phyloP scores from a whole-genome alignment of 768 basidiomycete genomes.

The Collybia nuda region DNA sequence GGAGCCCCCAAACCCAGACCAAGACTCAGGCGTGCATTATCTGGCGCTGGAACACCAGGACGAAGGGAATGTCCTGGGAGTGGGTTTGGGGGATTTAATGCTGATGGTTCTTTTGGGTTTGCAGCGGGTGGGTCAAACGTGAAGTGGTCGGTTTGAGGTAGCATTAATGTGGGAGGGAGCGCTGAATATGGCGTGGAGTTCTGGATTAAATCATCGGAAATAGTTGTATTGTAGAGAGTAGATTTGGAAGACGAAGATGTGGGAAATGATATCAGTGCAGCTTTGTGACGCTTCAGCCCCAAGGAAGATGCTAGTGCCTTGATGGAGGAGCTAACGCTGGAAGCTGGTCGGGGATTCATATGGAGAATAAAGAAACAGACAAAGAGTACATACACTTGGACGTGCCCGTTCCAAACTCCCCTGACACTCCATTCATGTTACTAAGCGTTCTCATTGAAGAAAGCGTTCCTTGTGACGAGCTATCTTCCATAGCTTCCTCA shows the following conservation, averaged over 20 bases:
- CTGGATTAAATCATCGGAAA: slow-evolving; percentile 37
- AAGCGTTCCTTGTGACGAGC: slow-evolving; percentile 47
- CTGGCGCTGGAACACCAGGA: slow-evolving; percentile 60
- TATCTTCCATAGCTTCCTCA: slow-evolving; percentile 60
- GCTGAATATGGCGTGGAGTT: slow-evolving; percentile 44
- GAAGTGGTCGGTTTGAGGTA: slow-evolving; percentile 50
- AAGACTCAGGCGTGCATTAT: slow-evolving; percentile 60
- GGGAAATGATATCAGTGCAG: slow-evolving; percentile 22
- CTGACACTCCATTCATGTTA: slow-evolving; percentile 31
- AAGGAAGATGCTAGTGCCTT: slow-evolving; percentile 75
- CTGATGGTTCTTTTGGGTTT: not conserved
- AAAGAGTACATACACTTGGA: slow-evolving; percentile 54
- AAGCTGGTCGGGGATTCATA: slow-evolving; percentile 32
- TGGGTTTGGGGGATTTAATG: slow-evolving; percentile 38
- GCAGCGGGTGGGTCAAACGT: slow-evolving; percentile 35
- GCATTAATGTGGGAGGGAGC: slow-evolving; percentile 28
- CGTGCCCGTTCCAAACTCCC: slow-evolving; percentile 71
- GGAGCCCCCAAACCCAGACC: slow-evolving; percentile 41
- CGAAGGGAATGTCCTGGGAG: slow-evolving; percentile 61
- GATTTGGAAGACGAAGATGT: slow-evolving; percentile 22
- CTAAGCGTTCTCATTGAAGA: slow-evolving; percentile 41
- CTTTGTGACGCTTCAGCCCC: slow-evolving; percentile 59
- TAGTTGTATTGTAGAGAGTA: slow-evolving; percentile 20
- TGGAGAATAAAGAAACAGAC: slow-evolving; percentile 2
- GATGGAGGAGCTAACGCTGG: slow-evolving; percentile 71